phyloP scores from a whole-genome alignment of 2,329 filamentous ascomycete genomes.

The Talaromyces pinophilus region DNA sequence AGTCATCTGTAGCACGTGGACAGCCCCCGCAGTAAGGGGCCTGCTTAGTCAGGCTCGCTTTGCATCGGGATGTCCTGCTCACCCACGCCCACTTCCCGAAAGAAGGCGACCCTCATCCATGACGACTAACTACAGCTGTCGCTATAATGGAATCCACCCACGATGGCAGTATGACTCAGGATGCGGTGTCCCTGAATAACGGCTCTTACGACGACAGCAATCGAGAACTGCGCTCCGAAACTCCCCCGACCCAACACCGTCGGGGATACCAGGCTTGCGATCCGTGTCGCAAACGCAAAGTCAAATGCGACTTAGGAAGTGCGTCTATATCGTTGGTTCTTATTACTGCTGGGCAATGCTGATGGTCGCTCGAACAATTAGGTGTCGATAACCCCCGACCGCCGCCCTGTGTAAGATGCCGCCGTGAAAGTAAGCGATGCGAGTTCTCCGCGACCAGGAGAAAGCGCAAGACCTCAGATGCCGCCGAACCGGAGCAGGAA shows the following conservation, averaged over 20 bases:
- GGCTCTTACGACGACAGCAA: constrained; percentile 26
- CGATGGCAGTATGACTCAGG: constrained; percentile 13
- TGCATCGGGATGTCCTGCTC: constrained; percentile 20
- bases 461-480: constrained; percentile 72
- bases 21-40: background rate
- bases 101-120: constrained; percentile 24
- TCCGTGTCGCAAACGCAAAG: constrained; percentile 52
- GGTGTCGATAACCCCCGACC: constrained; percentile 89
- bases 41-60: constrained; percentile 19
- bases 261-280: constrained; percentile 54
- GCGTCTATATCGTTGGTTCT: constrained; percentile 25
- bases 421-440: constrained; percentile 93
- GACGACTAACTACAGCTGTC: background rate
- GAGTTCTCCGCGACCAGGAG: constrained; percentile 93
- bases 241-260: constrained; percentile 43
- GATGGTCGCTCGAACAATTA: constrained; percentile 24
- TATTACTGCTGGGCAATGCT: background rate
- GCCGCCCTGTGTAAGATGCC: constrained; percentile 89
- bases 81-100: constrained; percentile 22
- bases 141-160: constrained; percentile 16
- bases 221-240: constrained; percentile 34
- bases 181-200: constrained; percentile 25
- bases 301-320: constrained; percentile 53
- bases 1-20: background rate
- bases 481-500: constrained; percentile 48